Percentiles rank a stretch among this genome's conserved stretches.
phyloP scores from a whole-genome alignment of 2,329 filamentous ascomycete genomes.

The Diplodia scrobiculata region DNA sequence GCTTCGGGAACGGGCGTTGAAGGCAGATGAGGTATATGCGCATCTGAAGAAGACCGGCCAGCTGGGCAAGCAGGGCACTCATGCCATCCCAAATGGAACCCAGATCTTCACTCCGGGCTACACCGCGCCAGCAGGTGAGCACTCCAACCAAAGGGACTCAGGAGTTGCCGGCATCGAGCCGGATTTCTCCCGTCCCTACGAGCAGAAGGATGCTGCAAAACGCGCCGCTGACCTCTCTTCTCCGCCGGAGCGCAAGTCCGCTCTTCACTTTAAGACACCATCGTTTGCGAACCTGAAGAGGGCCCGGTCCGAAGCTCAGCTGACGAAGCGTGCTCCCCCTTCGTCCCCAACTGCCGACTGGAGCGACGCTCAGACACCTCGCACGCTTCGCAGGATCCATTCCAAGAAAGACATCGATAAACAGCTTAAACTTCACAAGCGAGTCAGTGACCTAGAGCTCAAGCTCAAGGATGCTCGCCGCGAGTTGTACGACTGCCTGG shows the following conservation, averaged over 20 bases:
- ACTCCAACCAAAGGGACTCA: constrained; percentile 28
- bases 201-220: constrained; percentile 24
- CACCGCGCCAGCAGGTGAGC: constrained; percentile 19
- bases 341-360: not conserved
- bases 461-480: constrained; percentile 59
- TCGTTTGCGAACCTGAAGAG: constrained; percentile 29
- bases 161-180: constrained; percentile 29
- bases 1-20: constrained; percentile 36
- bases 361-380: constrained; percentile 25
- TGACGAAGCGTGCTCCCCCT: constrained; percentile 31
- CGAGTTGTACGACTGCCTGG: constrained; percentile 56
- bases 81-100: constrained; percentile 34
- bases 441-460: constrained; percentile 62
- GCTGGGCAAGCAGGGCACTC: constrained; percentile 40
- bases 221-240: constrained; percentile 24
- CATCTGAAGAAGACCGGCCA: constrained; percentile 41
- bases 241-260: constrained; percentile 27
- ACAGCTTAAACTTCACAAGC: constrained; percentile 60
- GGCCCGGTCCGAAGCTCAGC: constrained; percentile 22
- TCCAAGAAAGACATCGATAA: constrained; percentile 61
- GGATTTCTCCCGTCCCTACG: constrained; percentile 13
- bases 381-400: constrained; percentile 49
- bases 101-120: constrained; percentile 25
- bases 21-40: constrained; percentile 40
- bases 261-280: constrained; percentile 29